These are phyloP conservation scores for Kodamaea anthophila DNA, from an alignment of 1,139 yeast species.

Conservation along the genomic window DNA sequence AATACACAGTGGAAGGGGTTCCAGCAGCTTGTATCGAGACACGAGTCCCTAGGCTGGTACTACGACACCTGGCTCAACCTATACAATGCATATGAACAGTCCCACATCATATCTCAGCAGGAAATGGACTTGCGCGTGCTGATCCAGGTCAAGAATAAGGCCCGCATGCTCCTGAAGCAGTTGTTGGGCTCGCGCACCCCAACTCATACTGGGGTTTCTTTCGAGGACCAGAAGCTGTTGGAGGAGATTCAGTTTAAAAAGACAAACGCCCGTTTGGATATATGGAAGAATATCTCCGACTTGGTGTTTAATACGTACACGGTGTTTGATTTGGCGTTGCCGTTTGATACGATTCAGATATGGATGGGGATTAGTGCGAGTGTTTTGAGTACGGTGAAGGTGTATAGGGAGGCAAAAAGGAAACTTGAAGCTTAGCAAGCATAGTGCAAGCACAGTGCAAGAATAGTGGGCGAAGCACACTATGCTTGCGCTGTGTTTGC, in stretches of 20 bases:
- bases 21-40: slow-evolving; percentile 14
- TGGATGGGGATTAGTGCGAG: slow-evolving; percentile 47
- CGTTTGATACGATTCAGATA: slow-evolving; percentile 40
- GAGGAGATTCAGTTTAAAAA: slow-evolving; percentile 34
- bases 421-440: slow-evolving; percentile 15
- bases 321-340: slow-evolving; percentile 35
- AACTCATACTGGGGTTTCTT: slow-evolving; percentile 3
- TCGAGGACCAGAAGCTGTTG: slow-evolving; percentile 11
- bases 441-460: too few species aligned
- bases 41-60: slow-evolving; percentile 24
- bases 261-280: slow-evolving; percentile 35
- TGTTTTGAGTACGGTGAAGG: slow-evolving; percentile 31
- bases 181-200: slow-evolving; percentile 20
- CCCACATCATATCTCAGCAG: slow-evolving; percentile 15
- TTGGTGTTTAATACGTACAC: slow-evolving; percentile 39
- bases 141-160: slow-evolving; percentile 26
- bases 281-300: slow-evolving; percentile 38
- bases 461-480: too few species aligned
- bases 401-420: slow-evolving; percentile 37
- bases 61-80: slow-evolving; percentile 22
- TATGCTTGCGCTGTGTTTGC: too few species aligned
- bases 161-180: slow-evolving; percentile 33
- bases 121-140: slow-evolving; percentile 21
- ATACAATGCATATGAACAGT: slow-evolving; percentile 17
- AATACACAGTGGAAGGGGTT: slow-evolving; percentile 10